phyloP scores from a whole-genome alignment of 768 basidiomycete species.

The Asterophora parasitica region DNA sequence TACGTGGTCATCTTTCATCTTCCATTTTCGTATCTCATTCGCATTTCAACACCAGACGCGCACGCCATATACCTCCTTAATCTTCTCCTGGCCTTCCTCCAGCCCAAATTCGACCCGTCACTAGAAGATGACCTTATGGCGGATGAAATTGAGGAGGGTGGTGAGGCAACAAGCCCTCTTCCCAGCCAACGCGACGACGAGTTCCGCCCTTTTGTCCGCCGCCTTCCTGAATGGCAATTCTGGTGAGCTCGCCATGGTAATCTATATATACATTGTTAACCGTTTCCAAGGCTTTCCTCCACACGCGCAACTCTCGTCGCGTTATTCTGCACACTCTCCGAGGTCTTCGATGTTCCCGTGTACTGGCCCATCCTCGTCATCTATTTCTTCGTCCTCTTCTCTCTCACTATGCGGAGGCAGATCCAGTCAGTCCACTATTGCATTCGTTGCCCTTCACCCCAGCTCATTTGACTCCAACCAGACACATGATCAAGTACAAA shows the following conservation, averaged over 20 bases:
- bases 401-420: slow-evolving; percentile 92
- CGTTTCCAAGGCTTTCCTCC: slow-evolving; percentile 70
- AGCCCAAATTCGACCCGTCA: slow-evolving; percentile 97
- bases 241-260: slow-evolving; percentile 48
- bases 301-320: slow-evolving; percentile 87
- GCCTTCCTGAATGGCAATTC: slow-evolving; percentile 96
- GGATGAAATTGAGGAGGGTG: slow-evolving; percentile 94
- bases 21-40: slow-evolving; percentile 9
- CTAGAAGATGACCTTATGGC: slow-evolving; percentile 90
- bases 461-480: slow-evolving; percentile 24
- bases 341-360: slow-evolving; percentile 91
- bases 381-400: slow-evolving; percentile 94
- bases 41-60: slow-evolving; percentile 51
- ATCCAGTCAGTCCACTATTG: slow-evolving; percentile 67
- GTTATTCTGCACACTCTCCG: slow-evolving; percentile 73
- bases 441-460: slow-evolving; percentile 1
- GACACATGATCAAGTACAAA: slow-evolving; percentile 99
- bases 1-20: slow-evolving; percentile 33
- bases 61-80: slow-evolving; percentile 95
- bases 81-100: slow-evolving; percentile 93
- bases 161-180: slow-evolving; percentile 47
- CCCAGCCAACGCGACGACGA: slow-evolving; percentile 83
- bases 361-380: slow-evolving; percentile 99
- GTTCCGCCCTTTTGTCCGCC: slow-evolving; percentile 93
- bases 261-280: not conserved